Evolutionary conservation across 2,329 filamentous ascomycete species (phyloP).

Genomic region (Hypoxylon sp.): DNA sequence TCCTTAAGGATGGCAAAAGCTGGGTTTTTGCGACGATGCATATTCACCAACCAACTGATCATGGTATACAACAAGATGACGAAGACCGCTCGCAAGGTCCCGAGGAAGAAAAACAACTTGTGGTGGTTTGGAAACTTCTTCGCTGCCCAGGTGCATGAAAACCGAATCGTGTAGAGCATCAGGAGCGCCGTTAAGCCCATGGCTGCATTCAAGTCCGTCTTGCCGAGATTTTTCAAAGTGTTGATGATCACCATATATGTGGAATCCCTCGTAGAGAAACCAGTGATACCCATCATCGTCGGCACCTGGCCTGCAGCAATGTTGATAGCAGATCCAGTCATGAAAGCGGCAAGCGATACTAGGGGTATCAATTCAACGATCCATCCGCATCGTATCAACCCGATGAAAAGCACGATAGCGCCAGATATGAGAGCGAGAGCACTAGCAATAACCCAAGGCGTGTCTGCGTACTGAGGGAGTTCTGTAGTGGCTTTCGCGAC

Average conservation of each 20-base stretch:
- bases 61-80: constrained; percentile 93
- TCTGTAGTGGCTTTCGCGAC: constrained; percentile 73
- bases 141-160: constrained; percentile 73
- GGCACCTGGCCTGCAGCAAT: constrained; percentile 90
- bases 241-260: constrained; percentile 90
- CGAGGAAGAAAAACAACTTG: constrained; percentile 89
- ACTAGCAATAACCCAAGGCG: constrained; percentile 79
- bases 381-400: constrained; percentile 85
- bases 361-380: constrained; percentile 94
- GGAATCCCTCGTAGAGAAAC: constrained; percentile 80
- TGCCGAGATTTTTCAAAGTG: constrained; percentile 78
- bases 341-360: constrained; percentile 92
- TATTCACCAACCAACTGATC: constrained; percentile 89
- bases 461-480: constrained; percentile 65
- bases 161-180: constrained; percentile 83
- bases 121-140: constrained; percentile 77
- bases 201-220: constrained; percentile 81
- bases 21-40: constrained; percentile 72
- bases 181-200: constrained; percentile 87
- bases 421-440: constrained; percentile 84
- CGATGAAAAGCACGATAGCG: constrained; percentile 82
- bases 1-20: constrained; percentile 80
- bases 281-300: constrained; percentile 82
- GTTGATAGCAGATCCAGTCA: constrained; percentile 94
- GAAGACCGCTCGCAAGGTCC: constrained; percentile 90